Percentiles rank a stretch among this genome's conserved stretches.
Conservation (phyloP, 2,329 filamentous ascomycete species). For the Cladophialophora bantiana region DNA sequence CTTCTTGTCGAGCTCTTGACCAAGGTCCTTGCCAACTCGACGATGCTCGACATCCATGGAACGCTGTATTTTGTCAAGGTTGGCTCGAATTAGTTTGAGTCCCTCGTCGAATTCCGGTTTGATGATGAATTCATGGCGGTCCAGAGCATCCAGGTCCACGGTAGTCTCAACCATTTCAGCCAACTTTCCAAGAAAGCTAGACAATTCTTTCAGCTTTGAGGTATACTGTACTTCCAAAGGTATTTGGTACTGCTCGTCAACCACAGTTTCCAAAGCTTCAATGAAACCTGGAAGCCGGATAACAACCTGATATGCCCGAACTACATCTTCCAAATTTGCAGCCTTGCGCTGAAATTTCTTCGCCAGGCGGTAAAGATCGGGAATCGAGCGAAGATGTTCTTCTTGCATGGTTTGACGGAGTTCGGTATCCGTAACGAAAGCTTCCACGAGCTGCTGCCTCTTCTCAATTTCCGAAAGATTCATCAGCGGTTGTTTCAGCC, state of each 20-base stretch:
- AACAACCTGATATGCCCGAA: slow-evolving; percentile 91
- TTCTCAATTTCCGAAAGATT: slow-evolving; percentile 85
- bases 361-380: slow-evolving; percentile 89
- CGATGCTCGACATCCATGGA: slow-evolving; percentile 86
- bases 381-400: slow-evolving; percentile 89
- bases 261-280: slow-evolving; percentile 85
- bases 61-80: slow-evolving; percentile 80
- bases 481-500: slow-evolving; percentile 98
- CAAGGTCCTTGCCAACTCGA: slow-evolving; percentile 78
- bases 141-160: slow-evolving; percentile 90
- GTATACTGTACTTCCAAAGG: slow-evolving; percentile 89
- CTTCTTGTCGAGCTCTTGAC: slow-evolving; percentile 96
- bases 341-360: slow-evolving; percentile 94
- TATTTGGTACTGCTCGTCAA: slow-evolving; percentile 92
- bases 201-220: slow-evolving; percentile 76
- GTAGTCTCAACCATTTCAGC: slow-evolving; percentile 99
- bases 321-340: slow-evolving; percentile 93
- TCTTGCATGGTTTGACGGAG: slow-evolving; percentile 96
- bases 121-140: slow-evolving; percentile 98
- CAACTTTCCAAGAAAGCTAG: slow-evolving; percentile 80
- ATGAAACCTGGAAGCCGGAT: slow-evolving; percentile 92
- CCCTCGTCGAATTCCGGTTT: slow-evolving; percentile 96
- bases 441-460: slow-evolving; percentile 91
- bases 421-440: slow-evolving; percentile 91
- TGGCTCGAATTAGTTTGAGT: slow-evolving; percentile 85